A percentile compares a stretch with the other conserved stretches of the same genome.
These are phyloP conservation scores for Aspergillus ostianus DNA, from an alignment of 495 filamentous ascomycete genomes.

Conservation along the genomic window DNA sequence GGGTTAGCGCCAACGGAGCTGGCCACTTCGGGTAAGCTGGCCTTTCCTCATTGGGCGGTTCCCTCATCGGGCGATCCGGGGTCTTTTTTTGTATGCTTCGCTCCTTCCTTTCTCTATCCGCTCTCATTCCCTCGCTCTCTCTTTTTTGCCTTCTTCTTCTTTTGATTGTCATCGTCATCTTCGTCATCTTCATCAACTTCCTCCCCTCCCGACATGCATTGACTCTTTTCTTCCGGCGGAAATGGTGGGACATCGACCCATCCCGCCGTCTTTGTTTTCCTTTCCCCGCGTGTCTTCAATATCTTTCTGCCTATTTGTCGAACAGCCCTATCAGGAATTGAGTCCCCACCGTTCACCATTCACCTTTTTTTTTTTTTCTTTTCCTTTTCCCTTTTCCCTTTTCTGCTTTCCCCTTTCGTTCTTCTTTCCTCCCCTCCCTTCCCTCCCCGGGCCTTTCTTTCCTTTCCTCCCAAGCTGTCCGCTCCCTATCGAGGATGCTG, in stretches of 20 bases:
- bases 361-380: conserved; percentile 2
- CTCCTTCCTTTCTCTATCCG: too few relatives aligned
- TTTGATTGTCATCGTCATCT: neutral
- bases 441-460: conserved; percentile 6
- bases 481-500: conserved; percentile 27
- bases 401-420: conserved; percentile 7
- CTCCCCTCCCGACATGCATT: neutral
- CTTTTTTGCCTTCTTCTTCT: neutral
- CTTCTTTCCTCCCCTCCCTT: neutral
- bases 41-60: conserved; percentile 16
- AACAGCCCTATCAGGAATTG: conserved; percentile 1
- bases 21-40: conserved; percentile 17
- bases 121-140: neutral
- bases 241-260: neutral
- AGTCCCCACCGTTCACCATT: conserved; percentile 2
- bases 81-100: neutral
- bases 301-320: conserved; percentile 3
- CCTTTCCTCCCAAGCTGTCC: conserved; percentile 4
- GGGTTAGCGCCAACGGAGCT: conserved; percentile 12
- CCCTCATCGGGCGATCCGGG: conserved; percentile 26
- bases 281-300: neutral
- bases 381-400: conserved; percentile 4
- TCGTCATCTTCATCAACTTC: neutral
- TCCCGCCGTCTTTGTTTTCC: neutral
- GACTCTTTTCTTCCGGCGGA: too few relatives aligned